These are phyloP conservation scores for Chiua virens DNA, from an alignment of 768 basidiomycete genomes.

Conservation along the genomic window DNA sequence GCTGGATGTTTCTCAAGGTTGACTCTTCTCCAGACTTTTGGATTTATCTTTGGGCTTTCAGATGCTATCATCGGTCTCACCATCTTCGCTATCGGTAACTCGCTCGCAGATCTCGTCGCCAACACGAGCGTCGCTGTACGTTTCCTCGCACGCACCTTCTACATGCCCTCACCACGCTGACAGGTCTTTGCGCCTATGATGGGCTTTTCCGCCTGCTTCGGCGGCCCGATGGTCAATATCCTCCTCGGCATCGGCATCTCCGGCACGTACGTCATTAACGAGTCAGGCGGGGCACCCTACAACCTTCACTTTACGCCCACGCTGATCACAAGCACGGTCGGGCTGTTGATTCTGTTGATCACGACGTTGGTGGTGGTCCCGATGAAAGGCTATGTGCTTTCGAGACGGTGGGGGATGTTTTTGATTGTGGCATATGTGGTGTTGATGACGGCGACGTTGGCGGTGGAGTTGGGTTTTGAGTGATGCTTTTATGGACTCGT, in stretches of 20 bases:
- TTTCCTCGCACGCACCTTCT: constrained; percentile 3
- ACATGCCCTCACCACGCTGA: background rate
- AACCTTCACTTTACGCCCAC: constrained; percentile 78
- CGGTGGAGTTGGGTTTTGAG: constrained; percentile 60
- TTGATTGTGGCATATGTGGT: constrained; percentile 71
- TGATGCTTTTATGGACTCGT: background rate
- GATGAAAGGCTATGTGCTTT: constrained; percentile 76
- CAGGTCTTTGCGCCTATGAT: constrained; percentile 87
- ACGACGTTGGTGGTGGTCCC: constrained; percentile 84
- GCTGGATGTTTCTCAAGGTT: background rate
- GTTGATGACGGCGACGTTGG: constrained; percentile 77
- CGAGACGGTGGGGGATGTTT: constrained; percentile 78
- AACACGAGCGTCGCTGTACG: constrained; percentile 91
- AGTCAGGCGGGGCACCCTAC: constrained; percentile 57
- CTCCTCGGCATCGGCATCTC: constrained; percentile 90
- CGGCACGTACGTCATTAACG: constrained; percentile 78
- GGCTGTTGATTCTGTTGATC: constrained; percentile 73
- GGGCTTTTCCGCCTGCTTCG: constrained; percentile 95
- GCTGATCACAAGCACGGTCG: constrained; percentile 78
- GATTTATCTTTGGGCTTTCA: constrained; percentile 91
- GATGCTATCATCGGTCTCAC: constrained; percentile 97
- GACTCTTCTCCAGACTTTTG: constrained; percentile 67
- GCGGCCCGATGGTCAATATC: constrained; percentile 91
- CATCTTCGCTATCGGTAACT: constrained; percentile 96
- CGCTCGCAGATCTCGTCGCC: constrained; percentile 93